Percentiles rank a stretch among this genome's conserved stretches.
These are phyloP conservation scores for Xenosphaeropsis pyriputrescens DNA, from an alignment of 2,329 filamentous ascomycete species.

Conservation along the genomic window DNA sequence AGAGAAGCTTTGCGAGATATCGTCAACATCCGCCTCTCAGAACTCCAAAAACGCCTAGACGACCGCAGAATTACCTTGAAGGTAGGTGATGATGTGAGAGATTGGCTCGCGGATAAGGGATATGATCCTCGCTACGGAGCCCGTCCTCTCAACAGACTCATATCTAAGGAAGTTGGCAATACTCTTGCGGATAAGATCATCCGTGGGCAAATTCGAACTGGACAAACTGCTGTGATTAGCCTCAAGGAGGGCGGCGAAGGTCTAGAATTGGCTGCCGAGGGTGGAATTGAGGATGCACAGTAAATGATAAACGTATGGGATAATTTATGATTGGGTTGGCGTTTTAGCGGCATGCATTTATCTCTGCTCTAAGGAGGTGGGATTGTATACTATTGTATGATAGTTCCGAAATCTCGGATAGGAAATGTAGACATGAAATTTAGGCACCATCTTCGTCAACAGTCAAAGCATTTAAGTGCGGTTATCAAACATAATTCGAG, in stretches of 20 bases:
- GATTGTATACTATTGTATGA: too few species aligned
- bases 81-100: constrained; percentile 56
- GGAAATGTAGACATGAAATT: too few species aligned
- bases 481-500: too few species aligned
- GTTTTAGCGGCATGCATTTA: too few species aligned
- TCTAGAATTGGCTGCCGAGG: constrained; percentile 29
- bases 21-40: constrained; percentile 77
- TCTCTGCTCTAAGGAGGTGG: too few species aligned
- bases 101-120: constrained; percentile 78
- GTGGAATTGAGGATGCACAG: not conserved
- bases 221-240: constrained; percentile 56
- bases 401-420: too few species aligned
- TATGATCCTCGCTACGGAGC: constrained; percentile 91
- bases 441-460: too few species aligned
- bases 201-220: constrained; percentile 62
- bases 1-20: constrained; percentile 72
- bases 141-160: constrained; percentile 78
- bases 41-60: constrained; percentile 70
- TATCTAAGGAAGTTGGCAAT: constrained; percentile 82
- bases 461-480: too few species aligned
- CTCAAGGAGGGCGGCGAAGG: constrained; percentile 48
- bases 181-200: constrained; percentile 85
- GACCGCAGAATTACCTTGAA: constrained; percentile 70
- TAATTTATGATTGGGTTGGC: too few species aligned
- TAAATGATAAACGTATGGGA: too few species aligned